Evolutionary conservation across 2,329 filamentous ascomycete species (phyloP).

Genomic region (Alternaria conjuncta): DNA sequence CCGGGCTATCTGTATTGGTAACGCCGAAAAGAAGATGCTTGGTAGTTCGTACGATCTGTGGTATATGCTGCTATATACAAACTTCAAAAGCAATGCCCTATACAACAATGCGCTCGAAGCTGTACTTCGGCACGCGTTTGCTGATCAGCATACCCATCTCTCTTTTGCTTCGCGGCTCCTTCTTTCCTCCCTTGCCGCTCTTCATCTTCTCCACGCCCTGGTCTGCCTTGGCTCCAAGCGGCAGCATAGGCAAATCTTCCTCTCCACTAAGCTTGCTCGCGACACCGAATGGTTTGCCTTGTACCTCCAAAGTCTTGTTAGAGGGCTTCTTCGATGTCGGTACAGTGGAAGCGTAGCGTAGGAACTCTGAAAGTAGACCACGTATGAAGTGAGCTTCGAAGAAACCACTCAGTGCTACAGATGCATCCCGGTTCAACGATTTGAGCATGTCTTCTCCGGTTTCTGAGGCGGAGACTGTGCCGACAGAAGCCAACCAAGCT

Average conservation of each 20-base stretch:
- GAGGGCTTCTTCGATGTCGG: constrained; percentile 41
- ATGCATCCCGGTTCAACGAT: constrained; percentile 71
- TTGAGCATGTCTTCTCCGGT: constrained; percentile 69
- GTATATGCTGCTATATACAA: neutral
- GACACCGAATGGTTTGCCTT: constrained; percentile 58
- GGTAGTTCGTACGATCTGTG: neutral
- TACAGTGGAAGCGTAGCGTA: constrained; percentile 59
- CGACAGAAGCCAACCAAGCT: constrained; percentile 66
- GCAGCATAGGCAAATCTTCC: constrained; percentile 62
- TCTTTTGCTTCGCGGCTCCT: constrained; percentile 70
- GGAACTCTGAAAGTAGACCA: constrained; percentile 69
- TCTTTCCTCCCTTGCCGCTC: constrained; percentile 72
- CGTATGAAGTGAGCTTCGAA: constrained; percentile 72
- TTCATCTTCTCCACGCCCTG: constrained; percentile 57
- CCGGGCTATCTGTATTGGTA: neutral
- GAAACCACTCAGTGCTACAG: constrained; percentile 73
- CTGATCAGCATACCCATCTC: constrained; percentile 80
- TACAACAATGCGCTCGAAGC: constrained; percentile 71
- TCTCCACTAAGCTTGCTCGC: constrained; percentile 40
- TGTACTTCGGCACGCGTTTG: constrained; percentile 82
- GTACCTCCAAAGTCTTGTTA: constrained; percentile 42
- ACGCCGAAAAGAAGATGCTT: neutral
- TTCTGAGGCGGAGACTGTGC: constrained; percentile 60
- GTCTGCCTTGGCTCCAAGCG: constrained; percentile 72
- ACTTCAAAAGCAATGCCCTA: constrained; percentile 9